Evolutionary conservation across 2,329 filamentous ascomycete species (phyloP).

Genomic region (Calonectria pauciramosa): DNA sequence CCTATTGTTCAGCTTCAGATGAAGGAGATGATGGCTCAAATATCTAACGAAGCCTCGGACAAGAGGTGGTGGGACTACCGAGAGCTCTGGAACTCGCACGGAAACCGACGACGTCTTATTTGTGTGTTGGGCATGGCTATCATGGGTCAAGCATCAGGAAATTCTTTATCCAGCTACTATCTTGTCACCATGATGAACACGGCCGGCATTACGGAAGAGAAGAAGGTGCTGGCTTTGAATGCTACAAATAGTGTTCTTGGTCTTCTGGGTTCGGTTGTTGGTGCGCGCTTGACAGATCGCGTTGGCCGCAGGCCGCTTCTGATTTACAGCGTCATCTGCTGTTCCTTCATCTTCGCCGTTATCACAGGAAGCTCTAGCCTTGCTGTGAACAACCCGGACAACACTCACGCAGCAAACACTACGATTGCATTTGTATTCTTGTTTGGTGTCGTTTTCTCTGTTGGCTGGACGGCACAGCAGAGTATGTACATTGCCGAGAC

Average conservation of each 20-base stretch:
- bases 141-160: slow-evolving; percentile 68
- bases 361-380: slow-evolving; percentile 40
- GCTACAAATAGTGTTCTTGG: slow-evolving; percentile 60
- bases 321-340: slow-evolving; percentile 57
- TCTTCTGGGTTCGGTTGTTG: slow-evolving; percentile 55
- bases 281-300: slow-evolving; percentile 57
- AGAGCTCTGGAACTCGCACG: slow-evolving; percentile 63
- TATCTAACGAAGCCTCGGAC: slow-evolving; percentile 59
- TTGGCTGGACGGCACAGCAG: slow-evolving; percentile 64
- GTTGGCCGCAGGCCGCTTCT: slow-evolving; percentile 67
- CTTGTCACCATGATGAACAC: slow-evolving; percentile 61
- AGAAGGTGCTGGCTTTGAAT: slow-evolving; percentile 66
- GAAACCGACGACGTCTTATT: slow-evolving; percentile 63
- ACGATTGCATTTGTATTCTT: slow-evolving; percentile 56
- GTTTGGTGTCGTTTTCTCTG: slow-evolving; percentile 65
- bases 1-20: slow-evolving; percentile 57
- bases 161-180: slow-evolving; percentile 65
- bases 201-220: slow-evolving; percentile 42
- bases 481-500: slow-evolving; percentile 54
- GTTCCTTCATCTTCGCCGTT: slow-evolving; percentile 61
- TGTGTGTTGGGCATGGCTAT: slow-evolving; percentile 66
- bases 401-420: slow-evolving; percentile 45
- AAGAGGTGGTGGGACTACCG: slow-evolving; percentile 69
- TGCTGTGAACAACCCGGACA: slow-evolving; percentile 36
- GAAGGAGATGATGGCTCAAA: slow-evolving; percentile 55